These are phyloP conservation scores for Daldinia decipiens DNA, from an alignment of 495 filamentous ascomycete species.

Conservation along the genomic window DNA sequence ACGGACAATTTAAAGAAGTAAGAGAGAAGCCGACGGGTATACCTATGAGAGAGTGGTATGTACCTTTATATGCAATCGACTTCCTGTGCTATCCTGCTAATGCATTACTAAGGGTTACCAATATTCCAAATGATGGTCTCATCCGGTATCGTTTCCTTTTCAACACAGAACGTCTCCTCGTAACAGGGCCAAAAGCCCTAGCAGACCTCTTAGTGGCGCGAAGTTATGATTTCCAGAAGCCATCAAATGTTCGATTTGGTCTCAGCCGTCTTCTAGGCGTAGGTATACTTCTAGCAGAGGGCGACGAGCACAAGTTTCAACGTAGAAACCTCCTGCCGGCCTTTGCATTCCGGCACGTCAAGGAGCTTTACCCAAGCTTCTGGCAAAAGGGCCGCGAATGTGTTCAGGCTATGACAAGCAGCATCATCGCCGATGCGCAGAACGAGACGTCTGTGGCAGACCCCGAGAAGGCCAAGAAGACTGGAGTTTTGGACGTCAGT, in stretches of 20 bases:
- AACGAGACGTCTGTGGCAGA: conserved; percentile 55
- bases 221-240: conserved; percentile 85
- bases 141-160: conserved; percentile 77
- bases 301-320: conserved; percentile 85
- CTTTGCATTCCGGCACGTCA: conserved; percentile 86
- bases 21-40: conserved; percentile 67
- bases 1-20: conserved; percentile 69
- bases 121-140: conserved; percentile 86
- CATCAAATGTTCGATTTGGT: conserved; percentile 61
- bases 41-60: conserved; percentile 51
- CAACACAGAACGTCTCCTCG: conserved; percentile 75
- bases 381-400: conserved; percentile 72
- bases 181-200: conserved; percentile 72
- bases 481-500: conserved; percentile 71
- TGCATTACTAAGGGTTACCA: conserved; percentile 63
- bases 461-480: conserved; percentile 53
- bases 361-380: conserved; percentile 85
- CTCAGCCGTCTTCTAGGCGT: conserved; percentile 75
- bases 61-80: not conserved
- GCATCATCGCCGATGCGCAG: conserved; percentile 42
- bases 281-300: conserved; percentile 84
- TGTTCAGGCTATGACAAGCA: conserved; percentile 58
- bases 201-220: conserved; percentile 74
- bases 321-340: conserved; percentile 83
- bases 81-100: conserved; percentile 9